Percentiles rank a stretch among this genome's conserved stretches.
Conservation (phyloP, 805 yeast genomes). For the Pichia eremophila region DNA sequence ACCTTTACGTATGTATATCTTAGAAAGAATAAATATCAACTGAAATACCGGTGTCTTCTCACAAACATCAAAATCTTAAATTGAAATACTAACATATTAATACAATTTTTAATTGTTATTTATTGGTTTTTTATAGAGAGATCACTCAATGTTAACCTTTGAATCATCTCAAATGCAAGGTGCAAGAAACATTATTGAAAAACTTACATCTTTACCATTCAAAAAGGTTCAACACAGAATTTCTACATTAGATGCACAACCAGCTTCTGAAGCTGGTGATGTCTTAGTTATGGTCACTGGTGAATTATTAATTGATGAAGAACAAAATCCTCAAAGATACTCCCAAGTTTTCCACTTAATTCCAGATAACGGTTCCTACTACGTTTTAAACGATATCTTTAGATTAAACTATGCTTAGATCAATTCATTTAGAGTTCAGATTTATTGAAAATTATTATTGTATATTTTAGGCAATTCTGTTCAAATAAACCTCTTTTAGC, state of each 20-base stretch:
- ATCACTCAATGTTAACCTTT: constrained; percentile 94
- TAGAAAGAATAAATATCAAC: no score
- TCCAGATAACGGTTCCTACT: constrained; percentile 86
- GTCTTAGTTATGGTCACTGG: constrained; percentile 98
- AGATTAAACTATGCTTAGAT: constrained; percentile 73
- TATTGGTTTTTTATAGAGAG: constrained; percentile 41
- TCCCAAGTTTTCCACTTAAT: constrained; percentile 96
- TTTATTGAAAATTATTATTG: no score
- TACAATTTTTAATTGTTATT: no score
- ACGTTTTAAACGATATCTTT: constrained; percentile 93
- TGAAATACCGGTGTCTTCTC: no score
- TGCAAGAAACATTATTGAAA: constrained; percentile 85
- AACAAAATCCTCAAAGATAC: constrained; percentile 90
- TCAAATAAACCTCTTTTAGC: no score
- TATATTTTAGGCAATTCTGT: no score
- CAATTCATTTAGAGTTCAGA: no score
- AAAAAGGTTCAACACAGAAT: constrained; percentile 88
- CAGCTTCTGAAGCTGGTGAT: constrained; percentile 87
- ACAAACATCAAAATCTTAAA: no score
- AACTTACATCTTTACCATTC: constrained; percentile 81
- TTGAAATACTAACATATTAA: no score
- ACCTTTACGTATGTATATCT: constrained; percentile 54
- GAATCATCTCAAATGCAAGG: constrained; percentile 95
- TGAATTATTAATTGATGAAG: constrained; percentile 85
- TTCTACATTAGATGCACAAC: constrained; percentile 95